Conservation (phyloP, 352 stramenopile species). For the Phytopythium montanum region DNA sequence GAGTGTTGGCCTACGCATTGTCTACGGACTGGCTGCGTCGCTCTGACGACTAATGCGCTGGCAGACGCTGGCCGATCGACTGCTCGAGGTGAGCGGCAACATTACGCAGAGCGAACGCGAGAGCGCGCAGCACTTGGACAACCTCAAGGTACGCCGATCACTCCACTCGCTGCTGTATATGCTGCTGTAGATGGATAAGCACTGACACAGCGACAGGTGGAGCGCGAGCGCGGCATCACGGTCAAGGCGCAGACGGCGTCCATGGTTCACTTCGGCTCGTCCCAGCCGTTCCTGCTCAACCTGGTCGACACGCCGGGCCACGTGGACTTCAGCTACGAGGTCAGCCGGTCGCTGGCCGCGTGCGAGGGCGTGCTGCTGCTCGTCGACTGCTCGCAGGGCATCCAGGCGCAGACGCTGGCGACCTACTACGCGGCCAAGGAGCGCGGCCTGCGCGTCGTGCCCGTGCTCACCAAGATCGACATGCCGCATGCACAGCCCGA, state of each 20-base stretch:
- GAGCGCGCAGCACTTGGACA: conserved; percentile 89
- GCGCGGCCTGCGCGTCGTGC: conserved; percentile 94
- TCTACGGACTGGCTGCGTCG: too few relatives aligned
- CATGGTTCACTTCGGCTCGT: conserved; percentile 89
- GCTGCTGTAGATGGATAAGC: neutral
- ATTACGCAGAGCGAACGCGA: conserved; percentile 84
- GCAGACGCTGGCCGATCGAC: conserved; percentile 84
- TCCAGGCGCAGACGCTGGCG: conserved; percentile 97
- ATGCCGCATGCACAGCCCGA: conserved; percentile 95
- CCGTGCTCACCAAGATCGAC: conserved; percentile 98
- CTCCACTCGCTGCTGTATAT: too few relatives aligned
- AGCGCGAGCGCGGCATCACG: conserved; percentile 98
- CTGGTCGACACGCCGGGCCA: conserved; percentile 97
- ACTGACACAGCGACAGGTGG: conserved; percentile 56
- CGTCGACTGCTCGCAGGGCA: conserved; percentile 96
- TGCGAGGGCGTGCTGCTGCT: conserved; percentile 98
- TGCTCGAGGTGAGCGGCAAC: conserved; percentile 89
- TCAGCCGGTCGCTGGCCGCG: conserved; percentile 93
- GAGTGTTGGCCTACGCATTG: too few relatives aligned
- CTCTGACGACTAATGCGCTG: neutral
- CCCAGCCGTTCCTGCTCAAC: conserved; percentile 89
- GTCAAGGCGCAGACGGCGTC: conserved; percentile 98
- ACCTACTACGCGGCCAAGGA: conserved; percentile 96
- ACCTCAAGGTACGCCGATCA: conserved; percentile 61
- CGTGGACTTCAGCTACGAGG: conserved; percentile 98